Evolutionary conservation across 495 filamentous ascomycete genomes (phyloP), one percentile per base, ranked within the genome.

Genomic region (Neurospora sublineolata): DNA sequence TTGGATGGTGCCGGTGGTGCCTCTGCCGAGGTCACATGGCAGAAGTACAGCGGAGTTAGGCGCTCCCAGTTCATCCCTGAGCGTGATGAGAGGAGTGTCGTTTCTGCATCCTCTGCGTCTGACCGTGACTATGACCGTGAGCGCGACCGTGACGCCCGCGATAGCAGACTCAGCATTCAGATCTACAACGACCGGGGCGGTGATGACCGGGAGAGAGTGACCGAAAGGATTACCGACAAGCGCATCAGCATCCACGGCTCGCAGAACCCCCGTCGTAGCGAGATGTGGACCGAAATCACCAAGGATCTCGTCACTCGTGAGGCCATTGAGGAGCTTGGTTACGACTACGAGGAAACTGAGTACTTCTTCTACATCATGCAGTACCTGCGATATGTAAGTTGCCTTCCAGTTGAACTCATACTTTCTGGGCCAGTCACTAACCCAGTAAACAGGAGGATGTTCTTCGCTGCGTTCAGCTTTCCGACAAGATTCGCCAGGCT

Each of bases 201-300:
- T 16, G 80, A 82, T 60, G 84, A 84, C 37, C 80, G 81, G 42
- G 80, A 83, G 37, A 69, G 80, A 37, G 84, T 87, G 68, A 73
- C 81, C 39, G 81, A 86, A 68, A 84, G 82, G 72, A 76, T 82
- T 16, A 77, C 78, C 37, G 86, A 87, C 73, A 80, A 83, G 20
- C 77, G 82, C 27, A 78, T 85, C 64, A 73, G 77, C 33, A 77
- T 82, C 72, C 80, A 77, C 52, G 72, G 76, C 27, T 75, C 72
- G 14, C 76, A 82, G 3, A 74, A 81, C 0, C 81, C 82, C 11
- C 83, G 84, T 38, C 84, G 86, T 69, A 89, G 88, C 67, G 88
- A 91, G 72, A 90, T 97, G 80, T 98, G 96, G 96, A 99, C 95
- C 0, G 95, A 98, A 79, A 94, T 99, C 75, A 97, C 94, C 9